phyloP scores from a whole-genome alignment of 208 protist species.

The Trypanosoma brucei region DNA sequence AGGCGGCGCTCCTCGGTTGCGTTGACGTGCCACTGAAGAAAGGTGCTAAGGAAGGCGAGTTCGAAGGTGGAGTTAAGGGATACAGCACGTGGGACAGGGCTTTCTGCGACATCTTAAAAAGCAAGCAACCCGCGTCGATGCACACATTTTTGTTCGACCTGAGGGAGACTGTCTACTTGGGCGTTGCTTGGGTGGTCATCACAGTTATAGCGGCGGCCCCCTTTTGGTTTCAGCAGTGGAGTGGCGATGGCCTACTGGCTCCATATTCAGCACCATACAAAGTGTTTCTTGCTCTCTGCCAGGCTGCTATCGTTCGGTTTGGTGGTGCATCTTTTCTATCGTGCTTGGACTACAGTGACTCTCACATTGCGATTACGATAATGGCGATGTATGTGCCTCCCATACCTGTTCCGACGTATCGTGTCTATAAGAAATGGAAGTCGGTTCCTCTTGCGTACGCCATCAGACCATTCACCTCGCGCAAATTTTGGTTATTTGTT shows the following conservation, averaged over 20 bases:
- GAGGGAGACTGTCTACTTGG: slow-evolving; percentile 50
- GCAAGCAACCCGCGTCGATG: slow-evolving; percentile 43
- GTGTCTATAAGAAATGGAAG: slow-evolving; percentile 67
- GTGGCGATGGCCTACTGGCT: slow-evolving; percentile 29
- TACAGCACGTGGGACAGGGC: slow-evolving; percentile 29
- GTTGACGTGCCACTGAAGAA: no score
- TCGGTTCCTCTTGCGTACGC: slow-evolving; percentile 62
- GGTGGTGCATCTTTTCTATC: slow-evolving; percentile 64
- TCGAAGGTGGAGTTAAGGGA: background rate
- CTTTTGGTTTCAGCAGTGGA: slow-evolving; percentile 73
- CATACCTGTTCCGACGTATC: slow-evolving; percentile 72
- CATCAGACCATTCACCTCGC: slow-evolving; percentile 61
- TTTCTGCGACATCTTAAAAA: slow-evolving; percentile 49
- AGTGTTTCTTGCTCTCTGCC: slow-evolving; percentile 64
- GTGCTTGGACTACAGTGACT: slow-evolving; percentile 57
- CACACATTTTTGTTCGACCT: slow-evolving; percentile 69
- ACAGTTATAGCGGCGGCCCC: slow-evolving; percentile 50
- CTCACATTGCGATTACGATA: slow-evolving; percentile 69
- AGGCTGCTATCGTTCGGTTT: slow-evolving; percentile 66
- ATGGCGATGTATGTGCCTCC: slow-evolving; percentile 76
- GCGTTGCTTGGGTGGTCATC: slow-evolving; percentile 45
- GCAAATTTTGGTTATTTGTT: slow-evolving; percentile 74
- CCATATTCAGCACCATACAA: slow-evolving; percentile 47
- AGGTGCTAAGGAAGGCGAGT: no score
- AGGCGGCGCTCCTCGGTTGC: no score